Conservation (phyloP, 2,329 filamentous ascomycete species). For the Aspergillus quadrilineatus region DNA sequence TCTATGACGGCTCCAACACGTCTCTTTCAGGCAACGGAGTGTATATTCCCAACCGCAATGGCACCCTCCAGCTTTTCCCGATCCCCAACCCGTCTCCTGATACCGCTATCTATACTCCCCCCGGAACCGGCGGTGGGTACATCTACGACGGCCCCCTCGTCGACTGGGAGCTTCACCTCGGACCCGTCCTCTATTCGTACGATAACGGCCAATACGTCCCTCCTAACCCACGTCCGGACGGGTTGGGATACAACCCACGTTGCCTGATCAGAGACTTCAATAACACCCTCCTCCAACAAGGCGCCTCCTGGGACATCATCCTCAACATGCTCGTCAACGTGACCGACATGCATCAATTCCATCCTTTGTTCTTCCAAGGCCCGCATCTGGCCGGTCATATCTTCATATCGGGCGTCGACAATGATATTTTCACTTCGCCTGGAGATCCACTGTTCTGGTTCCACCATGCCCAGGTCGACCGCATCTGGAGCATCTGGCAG, state of each 20-base stretch:
- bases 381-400: neutral
- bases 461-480: neutral
- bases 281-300: neutral
- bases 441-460: neutral
- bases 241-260: neutral
- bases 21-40: neutral
- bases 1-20: neutral
- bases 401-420: neutral
- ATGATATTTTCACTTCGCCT: neutral
- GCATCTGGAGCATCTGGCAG: neutral
- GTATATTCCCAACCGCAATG: neutral
- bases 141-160: neutral
- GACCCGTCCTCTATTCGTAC: neutral
- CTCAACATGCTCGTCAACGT: neutral
- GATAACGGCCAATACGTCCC: neutral
- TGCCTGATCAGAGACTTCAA: neutral
- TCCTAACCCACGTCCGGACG: neutral
- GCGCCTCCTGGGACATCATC: neutral
- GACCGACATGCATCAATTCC: neutral
- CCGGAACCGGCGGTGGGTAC: neutral
- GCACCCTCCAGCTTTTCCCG: neutral
- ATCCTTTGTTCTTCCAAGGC: neutral
- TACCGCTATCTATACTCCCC: neutral
- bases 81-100: neutral
- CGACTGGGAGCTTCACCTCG: neutral